Percentiles rank a stretch among this genome's conserved stretches.
Evolutionary conservation across 257 asterid genomes (phyloP).

Genomic region (Solanum bulbocastanum): DNA sequence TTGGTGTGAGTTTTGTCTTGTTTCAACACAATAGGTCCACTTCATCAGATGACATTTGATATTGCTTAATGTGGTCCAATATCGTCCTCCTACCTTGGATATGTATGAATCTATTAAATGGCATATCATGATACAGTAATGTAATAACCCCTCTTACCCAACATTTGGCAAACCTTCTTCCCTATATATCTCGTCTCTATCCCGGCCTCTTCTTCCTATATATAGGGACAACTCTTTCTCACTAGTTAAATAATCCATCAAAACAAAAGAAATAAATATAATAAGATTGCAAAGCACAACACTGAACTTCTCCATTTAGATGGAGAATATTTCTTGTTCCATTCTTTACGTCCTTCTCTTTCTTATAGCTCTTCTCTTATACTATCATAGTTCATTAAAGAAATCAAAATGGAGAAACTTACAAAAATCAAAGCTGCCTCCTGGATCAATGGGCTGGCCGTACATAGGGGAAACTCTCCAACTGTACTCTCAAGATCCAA

Average conservation of each 20-base stretch:
- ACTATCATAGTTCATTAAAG: slow-evolving; percentile 19
- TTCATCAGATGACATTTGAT: background rate
- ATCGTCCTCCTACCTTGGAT: background rate
- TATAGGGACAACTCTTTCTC: slow-evolving; percentile 8
- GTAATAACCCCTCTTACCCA: background rate
- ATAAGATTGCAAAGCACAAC: background rate
- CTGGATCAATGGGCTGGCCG: slow-evolving; percentile 88
- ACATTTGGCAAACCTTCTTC: background rate
- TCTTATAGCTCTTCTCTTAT: slow-evolving; percentile 29
- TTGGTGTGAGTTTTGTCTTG: background rate
- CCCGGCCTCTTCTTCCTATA: slow-evolving; percentile 9
- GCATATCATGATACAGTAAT: background rate
- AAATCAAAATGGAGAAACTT: slow-evolving; percentile 10
- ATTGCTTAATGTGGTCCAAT: slow-evolving; percentile 1
- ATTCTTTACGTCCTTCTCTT: slow-evolving; percentile 34
- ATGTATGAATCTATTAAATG: background rate
- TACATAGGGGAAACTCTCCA: slow-evolving; percentile 69
- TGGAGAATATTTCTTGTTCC: slow-evolving; percentile 12
- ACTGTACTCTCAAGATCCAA: slow-evolving; percentile 59
- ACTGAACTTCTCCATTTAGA: background rate
- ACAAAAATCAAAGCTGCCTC: slow-evolving; percentile 29
- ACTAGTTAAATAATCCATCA: background rate
- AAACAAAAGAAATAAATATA: background rate
- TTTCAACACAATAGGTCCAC: background rate
- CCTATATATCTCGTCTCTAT: background rate